Base-by-base conservation (phyloP, 2,329 filamentous ascomycete genomes). In the Orbilia javanica region DNA sequence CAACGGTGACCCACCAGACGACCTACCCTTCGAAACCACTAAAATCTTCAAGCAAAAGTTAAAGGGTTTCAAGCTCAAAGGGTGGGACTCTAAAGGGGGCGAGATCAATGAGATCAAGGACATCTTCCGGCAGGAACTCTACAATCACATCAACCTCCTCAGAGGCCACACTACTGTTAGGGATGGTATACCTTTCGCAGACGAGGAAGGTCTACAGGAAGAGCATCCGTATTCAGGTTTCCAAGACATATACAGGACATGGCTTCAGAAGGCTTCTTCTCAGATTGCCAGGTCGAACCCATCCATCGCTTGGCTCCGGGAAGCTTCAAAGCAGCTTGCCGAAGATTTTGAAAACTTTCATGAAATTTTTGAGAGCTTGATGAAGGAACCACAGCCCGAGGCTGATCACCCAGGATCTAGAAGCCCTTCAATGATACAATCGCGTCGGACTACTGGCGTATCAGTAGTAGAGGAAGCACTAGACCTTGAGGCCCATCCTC, bases 11-110 rank as follows among this genome's bases (percentile, higher is more conserved):
- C 55, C 29, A 2, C 20, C 36, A 1, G 11, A 25, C 36, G 29
- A 67, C n/a, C 15, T 74, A 3, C 22, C 34, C 11, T 48, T 39
- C 3, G 63, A 52, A 7, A 20, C 44, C 29, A 4, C 65, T 2
- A 34, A n/a, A n/a, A n/a, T 4, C 0, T 74, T 74, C 60, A 44
- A 67, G 52, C 25, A 53, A 11, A 74, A 63, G 13, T n/a, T 75
- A 29, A 22, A 69, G 5, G n/a, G 6, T 15, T 42, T 20, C 0
- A 34, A 31, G 10, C 29, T 75, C 1, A 75, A 39, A n/a, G 71
- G 71, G 1, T 75, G 64, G 64, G 25, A 29, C 7, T 39, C 39
- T 4, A n/a, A 25, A 22, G 64, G 18, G 31, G n/a, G 39, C n/a
- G 18, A 15, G 22, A 2, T 66, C 4, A 20, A 64, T 1, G 52